phyloP scores from a whole-genome alignment of 768 basidiomycete genomes.

The Gelatoporia subvermispora region DNA sequence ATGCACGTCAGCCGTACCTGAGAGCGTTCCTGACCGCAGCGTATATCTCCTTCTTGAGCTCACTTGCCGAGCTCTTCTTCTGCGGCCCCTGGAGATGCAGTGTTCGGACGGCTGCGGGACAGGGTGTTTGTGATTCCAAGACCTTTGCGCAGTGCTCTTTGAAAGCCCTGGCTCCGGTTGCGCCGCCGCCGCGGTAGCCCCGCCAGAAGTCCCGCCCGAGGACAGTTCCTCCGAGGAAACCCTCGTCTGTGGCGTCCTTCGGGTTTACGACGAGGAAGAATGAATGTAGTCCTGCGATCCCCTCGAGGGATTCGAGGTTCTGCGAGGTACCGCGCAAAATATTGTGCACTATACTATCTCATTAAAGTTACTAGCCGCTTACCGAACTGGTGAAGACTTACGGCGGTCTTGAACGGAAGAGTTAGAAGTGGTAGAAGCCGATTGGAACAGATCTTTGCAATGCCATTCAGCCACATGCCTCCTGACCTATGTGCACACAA shows the following conservation, averaged over 20 bases:
- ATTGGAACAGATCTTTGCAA: constrained; percentile 46
- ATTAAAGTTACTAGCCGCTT: not conserved
- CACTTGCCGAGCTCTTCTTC: constrained; percentile 19
- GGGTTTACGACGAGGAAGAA: constrained; percentile 61
- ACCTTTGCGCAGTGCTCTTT: constrained; percentile 38
- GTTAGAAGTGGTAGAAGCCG: not conserved
- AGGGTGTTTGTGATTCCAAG: not conserved
- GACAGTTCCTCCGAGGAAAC: constrained; percentile 61
- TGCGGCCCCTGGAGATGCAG: constrained; percentile 3
- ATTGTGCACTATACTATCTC: constrained; percentile 33
- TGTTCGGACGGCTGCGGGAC: not conserved
- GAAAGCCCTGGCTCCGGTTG: constrained; percentile 52
- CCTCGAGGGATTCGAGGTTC: constrained; percentile 48
- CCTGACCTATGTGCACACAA: constrained; percentile 28
- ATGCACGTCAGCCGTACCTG: constrained; percentile 34
- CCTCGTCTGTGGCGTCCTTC: constrained; percentile 37
- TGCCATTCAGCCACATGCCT: constrained; percentile 62
- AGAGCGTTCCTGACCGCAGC: constrained; percentile 48
- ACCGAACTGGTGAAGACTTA: constrained; percentile 3
- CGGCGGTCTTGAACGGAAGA: constrained; percentile 2
- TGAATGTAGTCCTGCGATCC: constrained; percentile 50
- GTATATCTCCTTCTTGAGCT: constrained; percentile 54
- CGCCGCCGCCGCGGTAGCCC: constrained; percentile 53
- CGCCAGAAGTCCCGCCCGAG: constrained; percentile 65
- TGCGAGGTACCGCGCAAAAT: constrained; percentile 47